These are phyloP conservation scores for Boletus coccyginus DNA, from an alignment of 768 basidiomycete species.

Conservation along the genomic window DNA sequence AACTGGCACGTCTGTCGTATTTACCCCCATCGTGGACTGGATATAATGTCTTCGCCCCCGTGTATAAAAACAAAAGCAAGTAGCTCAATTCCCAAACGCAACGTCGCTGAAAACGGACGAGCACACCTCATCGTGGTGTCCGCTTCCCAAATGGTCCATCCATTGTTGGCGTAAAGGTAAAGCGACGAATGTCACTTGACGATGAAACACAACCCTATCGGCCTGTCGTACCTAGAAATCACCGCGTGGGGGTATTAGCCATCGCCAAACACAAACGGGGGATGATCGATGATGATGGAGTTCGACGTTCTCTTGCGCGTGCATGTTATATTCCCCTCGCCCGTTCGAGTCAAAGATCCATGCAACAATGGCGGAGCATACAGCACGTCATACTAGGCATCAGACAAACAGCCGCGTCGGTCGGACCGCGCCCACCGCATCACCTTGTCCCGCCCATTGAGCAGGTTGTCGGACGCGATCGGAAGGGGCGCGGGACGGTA, in stretches of 20 bases:
- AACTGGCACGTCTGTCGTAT: slow-evolving; percentile 90
- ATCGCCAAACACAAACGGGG: neutral
- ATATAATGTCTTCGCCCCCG: slow-evolving; percentile 87
- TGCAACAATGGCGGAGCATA: slow-evolving; percentile 90
- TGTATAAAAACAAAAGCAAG: slow-evolving; percentile 36
- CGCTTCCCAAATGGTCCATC: slow-evolving; percentile 94
- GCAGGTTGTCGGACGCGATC: slow-evolving; percentile 77
- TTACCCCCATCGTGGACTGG: slow-evolving; percentile 88
- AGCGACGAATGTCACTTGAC: slow-evolving; percentile 90
- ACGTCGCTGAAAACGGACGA: neutral
- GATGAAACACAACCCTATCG: slow-evolving; percentile 85
- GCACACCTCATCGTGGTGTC: slow-evolving; percentile 87
- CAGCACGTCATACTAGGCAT: slow-evolving; percentile 87
- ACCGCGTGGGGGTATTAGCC: too few relatives aligned
- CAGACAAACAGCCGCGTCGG: slow-evolving; percentile 87
- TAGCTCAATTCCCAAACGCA: neutral
- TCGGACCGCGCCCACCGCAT: slow-evolving; percentile 76
- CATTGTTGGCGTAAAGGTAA: slow-evolving; percentile 84
- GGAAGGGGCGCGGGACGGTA: slow-evolving; percentile 87
- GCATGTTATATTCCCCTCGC: slow-evolving; percentile 93
- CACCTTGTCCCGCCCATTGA: slow-evolving; percentile 67
- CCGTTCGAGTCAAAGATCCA: slow-evolving; percentile 54
- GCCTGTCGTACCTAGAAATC: slow-evolving; percentile 82
- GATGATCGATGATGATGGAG: too few relatives aligned
- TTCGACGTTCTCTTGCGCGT: slow-evolving; percentile 81